These are phyloP conservation scores for Lentinula lateritia DNA, from an alignment of 768 basidiomycete species.

Conservation along the genomic window DNA sequence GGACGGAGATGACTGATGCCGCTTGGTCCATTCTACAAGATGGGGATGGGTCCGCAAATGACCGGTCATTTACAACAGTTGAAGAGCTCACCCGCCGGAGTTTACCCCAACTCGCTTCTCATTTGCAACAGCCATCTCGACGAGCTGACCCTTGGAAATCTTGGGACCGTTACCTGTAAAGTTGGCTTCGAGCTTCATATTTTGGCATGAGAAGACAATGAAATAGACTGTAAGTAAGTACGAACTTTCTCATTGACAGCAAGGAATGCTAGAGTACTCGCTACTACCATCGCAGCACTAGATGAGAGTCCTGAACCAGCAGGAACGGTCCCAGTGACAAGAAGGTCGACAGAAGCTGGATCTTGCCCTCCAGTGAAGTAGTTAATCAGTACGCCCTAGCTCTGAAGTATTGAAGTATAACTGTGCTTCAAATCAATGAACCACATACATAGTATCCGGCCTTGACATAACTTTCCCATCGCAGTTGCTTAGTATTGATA, in stretches of 20 bases:
- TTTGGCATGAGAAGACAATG: neutral
- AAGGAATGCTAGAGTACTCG: slow-evolving; percentile 76
- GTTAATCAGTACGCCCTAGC: slow-evolving; percentile 27
- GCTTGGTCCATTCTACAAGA: slow-evolving; percentile 80
- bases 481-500: slow-evolving; percentile 60
- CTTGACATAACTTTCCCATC: slow-evolving; percentile 89
- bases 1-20: slow-evolving; percentile 73
- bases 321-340: slow-evolving; percentile 80
- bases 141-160: slow-evolving; percentile 65
- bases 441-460: slow-evolving; percentile 72
- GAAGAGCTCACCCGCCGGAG: slow-evolving; percentile 60
- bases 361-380: slow-evolving; percentile 11
- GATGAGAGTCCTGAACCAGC: slow-evolving; percentile 84
- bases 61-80: neutral
- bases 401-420: slow-evolving; percentile 58
- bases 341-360: slow-evolving; percentile 63
- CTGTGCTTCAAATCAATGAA: neutral
- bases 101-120: slow-evolving; percentile 86
- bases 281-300: slow-evolving; percentile 88
- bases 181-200: slow-evolving; percentile 17
- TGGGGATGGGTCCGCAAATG: neutral
- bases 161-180: slow-evolving; percentile 9
- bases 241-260: slow-evolving; percentile 68
- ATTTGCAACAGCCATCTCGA: slow-evolving; percentile 76
- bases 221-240: slow-evolving; percentile 4